phyloP scores from a whole-genome alignment of 176 grass and related monocot genomes.

The Guadua angustifolia region DNA sequence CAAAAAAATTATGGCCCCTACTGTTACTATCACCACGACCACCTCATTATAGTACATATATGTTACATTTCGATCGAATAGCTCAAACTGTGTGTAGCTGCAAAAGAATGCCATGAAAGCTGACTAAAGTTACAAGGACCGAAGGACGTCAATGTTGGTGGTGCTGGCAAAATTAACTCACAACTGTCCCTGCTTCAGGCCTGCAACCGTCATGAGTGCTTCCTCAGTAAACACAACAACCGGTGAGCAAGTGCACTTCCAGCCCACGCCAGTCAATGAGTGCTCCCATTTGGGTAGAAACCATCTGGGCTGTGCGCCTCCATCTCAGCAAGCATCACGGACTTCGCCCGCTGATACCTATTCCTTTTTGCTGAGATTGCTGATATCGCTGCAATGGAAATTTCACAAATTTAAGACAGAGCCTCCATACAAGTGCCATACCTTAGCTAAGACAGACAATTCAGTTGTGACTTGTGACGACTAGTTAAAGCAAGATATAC shows the following conservation, averaged over 20 bases:
- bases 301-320: constrained; percentile 70
- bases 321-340: constrained; percentile 93
- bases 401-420: not conserved
- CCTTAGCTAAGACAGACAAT: not conserved
- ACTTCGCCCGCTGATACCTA: constrained; percentile 92
- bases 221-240: not conserved
- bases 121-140: not conserved
- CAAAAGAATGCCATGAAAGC: constrained; percentile 1
- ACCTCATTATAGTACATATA: constrained; percentile 7
- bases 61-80: constrained; percentile 39
- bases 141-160: no score
- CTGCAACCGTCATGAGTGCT: constrained; percentile 26
- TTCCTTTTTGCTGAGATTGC: constrained; percentile 94
- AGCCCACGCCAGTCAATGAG: constrained; percentile 26
- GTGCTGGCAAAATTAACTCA: constrained; percentile 34
- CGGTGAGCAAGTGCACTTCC: not conserved
- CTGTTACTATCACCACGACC: not conserved
- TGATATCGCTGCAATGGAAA: constrained; percentile 50
- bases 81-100: not conserved
- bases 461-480: not conserved
- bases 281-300: constrained; percentile 56
- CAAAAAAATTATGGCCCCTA: constrained; percentile 13
- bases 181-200: not conserved
- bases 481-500: not conserved
- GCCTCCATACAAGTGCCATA: not conserved